Base-by-base conservation (phyloP, 345 rosid species). In the Eucalyptus paniculata region DNA sequence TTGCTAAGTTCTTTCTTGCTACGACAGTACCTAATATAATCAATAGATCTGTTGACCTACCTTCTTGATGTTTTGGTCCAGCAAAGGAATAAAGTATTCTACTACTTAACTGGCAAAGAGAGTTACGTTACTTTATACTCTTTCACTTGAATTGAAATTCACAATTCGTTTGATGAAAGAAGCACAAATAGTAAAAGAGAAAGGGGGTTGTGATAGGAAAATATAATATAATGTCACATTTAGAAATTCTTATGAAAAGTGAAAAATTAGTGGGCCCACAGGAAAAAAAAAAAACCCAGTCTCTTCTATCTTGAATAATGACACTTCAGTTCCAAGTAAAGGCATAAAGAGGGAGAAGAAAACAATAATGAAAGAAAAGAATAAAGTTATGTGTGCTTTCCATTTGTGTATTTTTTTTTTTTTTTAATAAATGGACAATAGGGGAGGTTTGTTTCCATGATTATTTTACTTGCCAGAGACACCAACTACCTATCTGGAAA, bases 11-110 rank as follows among this genome's bases (percentile, higher is more conserved):
- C 32, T 60, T 60, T 60, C n/a, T 60, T 60, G 32, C 32, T 13
- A 26, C 0, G 3, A 13, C 17, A 0, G 18, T 12, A 62, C 4
- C 69, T 30, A 62, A 28, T 58, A 58, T 58, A 10, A 58, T 58
- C 24, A n/a, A 58, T 58, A 26, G 28, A 58, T 58, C 13, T 58
- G 1, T 30, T 60, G n/a, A n/a, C 6, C 44, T 6, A 42, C 44
- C 44, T 34, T 86, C 49, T 42, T n/a, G 69, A 60, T 12, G 69
- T 24, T 28, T 14, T 13, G 8, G 69, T 60, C 17, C 26, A 0
- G 69, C 32, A 60, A 60, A 60, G 69, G 69, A 13, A 28, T 24
- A 28, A 28, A 60, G 32, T 60, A 0, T 28, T 6, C 4, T 28
- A 28, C 8, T 60, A 30, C 69, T 60, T 60, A 60, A 28, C 17